Evolutionary conservation across 192 early-diverging fungal species (phyloP).

Genomic region (Coemansia umbellata): DNA sequence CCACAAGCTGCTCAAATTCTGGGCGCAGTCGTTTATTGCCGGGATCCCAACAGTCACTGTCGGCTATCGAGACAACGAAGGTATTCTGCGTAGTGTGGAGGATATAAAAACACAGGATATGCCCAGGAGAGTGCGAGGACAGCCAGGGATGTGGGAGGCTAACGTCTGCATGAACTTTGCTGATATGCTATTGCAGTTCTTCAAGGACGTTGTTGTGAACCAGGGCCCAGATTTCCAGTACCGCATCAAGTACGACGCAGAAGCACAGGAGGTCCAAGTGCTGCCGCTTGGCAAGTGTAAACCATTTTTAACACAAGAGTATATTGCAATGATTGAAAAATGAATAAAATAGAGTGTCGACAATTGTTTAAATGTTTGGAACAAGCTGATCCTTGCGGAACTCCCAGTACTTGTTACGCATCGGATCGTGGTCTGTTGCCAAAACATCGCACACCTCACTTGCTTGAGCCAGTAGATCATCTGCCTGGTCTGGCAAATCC

Average conservation of each 20-base stretch:
- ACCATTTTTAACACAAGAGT: constrained; percentile 35
- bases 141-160: constrained; percentile 71
- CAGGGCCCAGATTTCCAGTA: constrained; percentile 36
- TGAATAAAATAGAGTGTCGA: background rate
- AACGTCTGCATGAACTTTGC: constrained; percentile 85
- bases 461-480: constrained; percentile 11
- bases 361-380: background rate
- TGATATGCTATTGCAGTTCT: constrained; percentile 54
- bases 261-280: constrained; percentile 12
- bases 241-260: constrained; percentile 27
- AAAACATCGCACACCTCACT: constrained; percentile 19
- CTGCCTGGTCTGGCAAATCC: constrained; percentile 4
- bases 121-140: constrained; percentile 69
- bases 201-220: constrained; percentile 14
- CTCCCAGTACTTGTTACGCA: constrained; percentile 43
- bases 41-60: constrained; percentile 80
- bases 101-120: constrained; percentile 75
- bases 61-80: constrained; percentile 80
- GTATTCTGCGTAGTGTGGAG: constrained; percentile 51
- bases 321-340: constrained; percentile 3
- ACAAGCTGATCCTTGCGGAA: constrained; percentile 23
- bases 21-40: constrained; percentile 90
- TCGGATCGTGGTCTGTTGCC: constrained; percentile 26
- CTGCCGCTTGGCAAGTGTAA: background rate
- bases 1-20: constrained; percentile 84